Conservation (phyloP, 1,284 basidiomycete genomes). For the Cutaneotrichosporon mucoides region DNA sequence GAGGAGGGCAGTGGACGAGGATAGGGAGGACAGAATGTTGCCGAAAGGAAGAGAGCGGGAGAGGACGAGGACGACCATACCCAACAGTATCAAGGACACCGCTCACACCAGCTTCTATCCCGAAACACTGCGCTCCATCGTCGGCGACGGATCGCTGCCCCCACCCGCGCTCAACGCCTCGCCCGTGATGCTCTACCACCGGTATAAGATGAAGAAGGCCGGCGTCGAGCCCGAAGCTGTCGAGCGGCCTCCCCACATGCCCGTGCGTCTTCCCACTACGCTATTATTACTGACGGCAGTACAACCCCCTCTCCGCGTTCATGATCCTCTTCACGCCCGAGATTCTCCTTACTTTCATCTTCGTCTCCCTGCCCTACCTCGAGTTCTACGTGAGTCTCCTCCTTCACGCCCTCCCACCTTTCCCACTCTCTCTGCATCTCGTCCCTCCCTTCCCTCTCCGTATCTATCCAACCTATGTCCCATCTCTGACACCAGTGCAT, state of each 20-base stretch:
- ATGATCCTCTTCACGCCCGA: constrained; percentile 44
- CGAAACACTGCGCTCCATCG: constrained; percentile 46
- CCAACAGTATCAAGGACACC: not conserved
- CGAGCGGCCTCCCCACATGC: constrained; percentile 30
- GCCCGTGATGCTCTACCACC: constrained; percentile 26
- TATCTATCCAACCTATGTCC: too few species aligned
- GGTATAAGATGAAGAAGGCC: constrained; percentile 9
- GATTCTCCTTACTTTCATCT: constrained; percentile 37
- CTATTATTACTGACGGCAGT: constrained; percentile 19
- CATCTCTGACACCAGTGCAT: constrained; percentile 6
- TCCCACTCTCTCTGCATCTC: too few species aligned
- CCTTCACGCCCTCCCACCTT: too few species aligned
- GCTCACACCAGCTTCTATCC: constrained; percentile 34
- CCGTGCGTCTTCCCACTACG: constrained; percentile 15
- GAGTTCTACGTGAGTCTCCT: constrained; percentile 44
- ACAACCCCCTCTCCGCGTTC: constrained; percentile 42
- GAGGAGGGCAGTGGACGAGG: too few species aligned
- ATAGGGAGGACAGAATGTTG: too few species aligned
- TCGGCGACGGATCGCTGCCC: constrained; percentile 46
- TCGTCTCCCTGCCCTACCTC: constrained; percentile 42
- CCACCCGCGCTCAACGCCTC: constrained; percentile 40
- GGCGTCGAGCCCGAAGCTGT: constrained; percentile 23
- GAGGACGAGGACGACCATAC: too few species aligned
- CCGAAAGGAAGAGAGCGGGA: too few species aligned
- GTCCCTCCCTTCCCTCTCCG: too few species aligned